Conservation (phyloP, 805 yeast species). For the Metschnikowia borealis region DNA sequence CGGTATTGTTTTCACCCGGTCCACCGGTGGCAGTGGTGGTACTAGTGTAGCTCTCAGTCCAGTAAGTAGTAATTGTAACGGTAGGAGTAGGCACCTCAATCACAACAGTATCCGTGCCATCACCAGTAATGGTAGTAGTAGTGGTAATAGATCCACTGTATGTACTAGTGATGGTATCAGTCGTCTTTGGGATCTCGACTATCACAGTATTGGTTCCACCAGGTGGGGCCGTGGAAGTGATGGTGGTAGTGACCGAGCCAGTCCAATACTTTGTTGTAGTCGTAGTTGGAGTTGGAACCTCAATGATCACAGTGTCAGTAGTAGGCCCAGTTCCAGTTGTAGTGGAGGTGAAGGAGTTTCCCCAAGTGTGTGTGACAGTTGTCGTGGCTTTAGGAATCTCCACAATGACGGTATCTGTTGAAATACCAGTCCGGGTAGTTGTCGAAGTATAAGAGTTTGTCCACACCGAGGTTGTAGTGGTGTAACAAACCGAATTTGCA, state of each 20-base stretch:
- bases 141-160: conserved; percentile 7
- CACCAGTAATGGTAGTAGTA: conserved; percentile 18
- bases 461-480: conserved; percentile 6
- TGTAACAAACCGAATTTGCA: conserved; percentile 2
- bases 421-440: conserved; percentile 1
- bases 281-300: conserved; percentile 9
- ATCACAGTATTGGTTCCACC: conserved; percentile 13
- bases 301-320: conserved; percentile 12
- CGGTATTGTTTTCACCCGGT: too few relatives aligned
- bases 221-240: background rate
- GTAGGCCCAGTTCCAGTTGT: conserved; percentile 5
- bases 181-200: conserved; percentile 12
- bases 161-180: conserved; percentile 15
- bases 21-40: background rate
- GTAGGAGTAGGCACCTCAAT: conserved; percentile 8
- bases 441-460: conserved; percentile 4
- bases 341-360: conserved; percentile 3
- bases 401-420: conserved; percentile 7
- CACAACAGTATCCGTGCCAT: conserved; percentile 20
- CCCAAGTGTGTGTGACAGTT: conserved; percentile 10
- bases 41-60: background rate
- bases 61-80: conserved; percentile 1
- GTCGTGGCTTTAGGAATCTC: conserved; percentile 12
- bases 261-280: conserved; percentile 12
- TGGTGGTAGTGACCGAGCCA: conserved; percentile 7